Base-by-base conservation (phyloP, 257 asterid species). In the Nicotiana tomentosiformis region DNA sequence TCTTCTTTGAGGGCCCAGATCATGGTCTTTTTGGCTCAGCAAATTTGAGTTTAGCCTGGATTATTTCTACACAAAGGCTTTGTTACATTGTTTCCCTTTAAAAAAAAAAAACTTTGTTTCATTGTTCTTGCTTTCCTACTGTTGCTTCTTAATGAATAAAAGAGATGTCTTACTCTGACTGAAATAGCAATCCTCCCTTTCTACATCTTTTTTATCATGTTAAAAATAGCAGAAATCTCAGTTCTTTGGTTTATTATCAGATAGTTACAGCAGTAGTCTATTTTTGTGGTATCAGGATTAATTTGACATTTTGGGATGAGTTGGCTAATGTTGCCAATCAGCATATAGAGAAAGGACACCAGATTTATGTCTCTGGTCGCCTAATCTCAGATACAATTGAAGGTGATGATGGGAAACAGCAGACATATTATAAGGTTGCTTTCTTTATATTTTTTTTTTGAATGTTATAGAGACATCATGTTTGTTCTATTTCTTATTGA, bases 341-440 rank as follows among this genome's bases (percentile, higher is more conserved):
- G 18, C 94, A 96, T 86, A 89, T 96, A 18, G 98, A 95, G 87
- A 94, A 93, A 91, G 98, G 98, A 62, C 90, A 93, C 15, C 99
- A 96, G 84, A 90, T 96, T 82, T 89, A 89, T 23, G 93, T 96
- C 64, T 86, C 93, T 30, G 99, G 99, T 81, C 97, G 98, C 67
- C 84, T 95, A 35, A 88, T 91, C 81, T 87, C 98, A 4, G 99
- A 95, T 88, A 91, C 97, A 17, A 94, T 93, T 83, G 95, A 94
- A 87, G 89, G 66, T 79, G 98, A 90, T 80, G 97, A 94, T 11
- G 98, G 97, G 85, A 96, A 91, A 90, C 94, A 92, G 84, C 97
- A 93, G 88, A 93, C 91, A 39, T 96, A 92, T 89, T 96, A 91
- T 70, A 96, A 94, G 99, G 99, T 96, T 79, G 72, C 66, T 79